Base-by-base conservation (phyloP, 2,329 filamentous ascomycete species). In the Cryphonectria naterciae region DNA sequence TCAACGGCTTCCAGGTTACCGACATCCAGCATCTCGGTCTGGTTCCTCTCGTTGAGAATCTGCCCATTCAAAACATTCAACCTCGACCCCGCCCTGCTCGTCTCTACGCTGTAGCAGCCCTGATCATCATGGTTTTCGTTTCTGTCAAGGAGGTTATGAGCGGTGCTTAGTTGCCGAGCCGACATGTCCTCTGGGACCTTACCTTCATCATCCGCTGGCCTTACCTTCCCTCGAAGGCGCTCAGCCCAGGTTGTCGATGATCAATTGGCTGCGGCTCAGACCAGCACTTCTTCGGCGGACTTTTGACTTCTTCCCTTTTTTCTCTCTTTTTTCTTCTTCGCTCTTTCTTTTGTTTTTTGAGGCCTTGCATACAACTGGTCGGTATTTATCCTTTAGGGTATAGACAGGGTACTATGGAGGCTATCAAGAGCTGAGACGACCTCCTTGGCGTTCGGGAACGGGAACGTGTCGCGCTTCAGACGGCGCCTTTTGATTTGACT, bases 381-480 rank as follows among this genome's bases (percentile, higher is more conserved):
- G 65, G 63, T 7, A 58, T 56, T 52, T 67, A 22, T 58, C 73
- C 70, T 68, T 72, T 77, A 11, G 75, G 75, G 77, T 77, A 77
- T 77, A 78, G 74, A 78, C 64, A 74, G 76, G 73, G 52, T 68
- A 69, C 43, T 58, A 67, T 75, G 79, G 80, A 81, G 84, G 83
- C 80, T 76, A 83, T 87, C 86, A 88, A 88, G 86, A 83, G 86
- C 86, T 88, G 86, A 87, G 81, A 80, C 75, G 84, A 85, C 71
- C 84, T 85, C 84, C 80, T 69, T 69, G 76, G 80, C 76, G 77
- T 80, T 78, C 73, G 54, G 66, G 25, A 71, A 49, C 43, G 68
- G 62, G 35, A 63, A 70, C 39, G 68, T 58, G 68, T 28, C 61
- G 41, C 22, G 4, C 1, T 61, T 25, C 46, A 49, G 71, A 46